Conservation (phyloP, 2,329 filamentous ascomycete genomes). For the Microcyclosporella mali region DNA sequence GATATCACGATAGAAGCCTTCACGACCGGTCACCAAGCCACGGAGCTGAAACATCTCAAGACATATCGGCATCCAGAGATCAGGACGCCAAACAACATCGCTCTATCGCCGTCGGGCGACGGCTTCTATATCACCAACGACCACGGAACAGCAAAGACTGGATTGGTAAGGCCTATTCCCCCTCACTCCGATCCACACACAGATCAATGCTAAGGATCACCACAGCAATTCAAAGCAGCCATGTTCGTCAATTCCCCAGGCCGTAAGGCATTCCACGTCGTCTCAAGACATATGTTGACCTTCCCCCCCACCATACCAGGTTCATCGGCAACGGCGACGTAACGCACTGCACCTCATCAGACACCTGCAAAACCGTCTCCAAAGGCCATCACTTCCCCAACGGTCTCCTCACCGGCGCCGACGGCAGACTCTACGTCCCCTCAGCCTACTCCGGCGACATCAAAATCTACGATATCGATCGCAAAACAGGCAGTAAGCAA, state of each 20-base stretch:
- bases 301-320: too few species aligned
- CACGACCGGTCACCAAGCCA: constrained; percentile 3
- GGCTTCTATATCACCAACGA: constrained; percentile 23
- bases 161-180: constrained; percentile 2
- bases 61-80: constrained; percentile 15
- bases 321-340: constrained; percentile 16
- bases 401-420: constrained; percentile 10
- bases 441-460: constrained; percentile 14
- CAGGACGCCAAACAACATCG: constrained; percentile 20
- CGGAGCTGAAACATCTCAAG: constrained; percentile 7
- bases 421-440: constrained; percentile 17
- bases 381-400: constrained; percentile 16
- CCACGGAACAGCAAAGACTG: constrained; percentile 16
- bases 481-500: constrained; percentile 3
- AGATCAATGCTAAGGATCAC: neutral
- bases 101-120: constrained; percentile 4
- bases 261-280: too few species aligned
- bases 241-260: too few species aligned
- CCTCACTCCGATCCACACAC: too few species aligned
- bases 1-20: constrained; percentile 20
- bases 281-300: too few species aligned
- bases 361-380: constrained; percentile 8
- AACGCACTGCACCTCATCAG: constrained; percentile 9
- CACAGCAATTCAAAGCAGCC: constrained; percentile 9
- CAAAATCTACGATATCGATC: constrained; percentile 11